A percentile compares a stretch with the other conserved stretches of the same genome.
phyloP scores from a whole-genome alignment of 2,329 filamentous ascomycete species.

The Exophiala phaeomuriformis region DNA sequence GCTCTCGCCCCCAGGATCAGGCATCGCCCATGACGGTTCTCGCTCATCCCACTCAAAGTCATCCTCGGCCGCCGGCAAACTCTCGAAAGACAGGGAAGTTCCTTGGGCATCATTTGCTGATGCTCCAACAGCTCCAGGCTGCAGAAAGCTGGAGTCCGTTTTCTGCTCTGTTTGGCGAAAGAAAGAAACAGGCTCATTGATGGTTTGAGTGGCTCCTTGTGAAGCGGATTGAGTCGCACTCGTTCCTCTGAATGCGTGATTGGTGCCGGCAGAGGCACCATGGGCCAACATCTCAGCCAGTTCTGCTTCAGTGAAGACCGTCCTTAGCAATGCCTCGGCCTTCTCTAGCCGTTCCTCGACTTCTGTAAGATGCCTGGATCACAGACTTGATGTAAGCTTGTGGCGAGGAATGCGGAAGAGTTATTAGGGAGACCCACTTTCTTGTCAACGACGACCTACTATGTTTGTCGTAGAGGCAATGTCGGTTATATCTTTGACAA shows the following conservation, averaged over 20 bases:
- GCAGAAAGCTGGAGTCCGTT: conserved; percentile 5
- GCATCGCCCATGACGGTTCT: conserved; percentile 15
- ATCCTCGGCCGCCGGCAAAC: conserved; percentile 17
- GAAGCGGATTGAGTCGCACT: neutral
- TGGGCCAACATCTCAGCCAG: conserved; percentile 19
- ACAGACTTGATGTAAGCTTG: neutral
- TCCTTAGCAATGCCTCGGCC: conserved; percentile 17
- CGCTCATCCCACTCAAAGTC: conserved; percentile 24
- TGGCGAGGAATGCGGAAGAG: neutral
- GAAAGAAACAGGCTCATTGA: conserved; percentile 1
- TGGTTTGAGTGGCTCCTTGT: neutral
- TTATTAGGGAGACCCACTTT: conserved; percentile 8
- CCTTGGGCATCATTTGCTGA: neutral
- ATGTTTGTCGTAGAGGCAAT: conserved; percentile 24
- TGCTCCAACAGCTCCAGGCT: neutral
- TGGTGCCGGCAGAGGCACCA: conserved; percentile 6
- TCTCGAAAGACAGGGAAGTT: conserved; percentile 8
- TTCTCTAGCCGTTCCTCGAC: conserved; percentile 22
- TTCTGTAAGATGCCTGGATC: conserved; percentile 20
- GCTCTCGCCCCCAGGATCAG: conserved; percentile 1
- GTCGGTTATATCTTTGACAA: conserved; percentile 23
- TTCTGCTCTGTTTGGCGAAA: conserved; percentile 3
- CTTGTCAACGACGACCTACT: conserved; percentile 21
- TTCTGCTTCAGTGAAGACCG: conserved; percentile 18
- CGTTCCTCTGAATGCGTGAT: neutral